phyloP scores from a whole-genome alignment of 495 filamentous ascomycete genomes.

The Penicillium antarcticum region DNA sequence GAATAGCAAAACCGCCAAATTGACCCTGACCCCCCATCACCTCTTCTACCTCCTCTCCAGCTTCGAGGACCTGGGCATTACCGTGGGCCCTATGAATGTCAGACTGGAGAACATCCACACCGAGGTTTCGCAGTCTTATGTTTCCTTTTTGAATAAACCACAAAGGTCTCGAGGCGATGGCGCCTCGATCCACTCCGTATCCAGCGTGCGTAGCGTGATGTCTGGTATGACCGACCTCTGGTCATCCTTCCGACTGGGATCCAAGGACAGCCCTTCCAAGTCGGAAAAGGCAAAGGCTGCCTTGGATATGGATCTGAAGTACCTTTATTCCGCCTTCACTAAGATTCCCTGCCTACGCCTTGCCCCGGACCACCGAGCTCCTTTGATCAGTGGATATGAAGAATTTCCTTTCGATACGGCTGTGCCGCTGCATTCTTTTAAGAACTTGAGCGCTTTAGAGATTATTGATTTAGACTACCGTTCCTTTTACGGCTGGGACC shows the following conservation, averaged over 20 bases:
- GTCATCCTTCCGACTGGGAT: constrained; percentile 79
- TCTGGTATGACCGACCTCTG: constrained; percentile 89
- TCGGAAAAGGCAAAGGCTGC: constrained; percentile 84
- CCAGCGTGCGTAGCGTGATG: constrained; percentile 96
- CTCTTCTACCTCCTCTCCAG: constrained; percentile 93
- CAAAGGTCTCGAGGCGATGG: constrained; percentile 72
- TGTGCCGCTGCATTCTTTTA: constrained; percentile 92
- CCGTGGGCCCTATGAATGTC: constrained; percentile 93
- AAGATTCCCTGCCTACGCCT: constrained; percentile 92
- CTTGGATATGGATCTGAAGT: constrained; percentile 81
- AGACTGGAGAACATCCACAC: constrained; percentile 92
- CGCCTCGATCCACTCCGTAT: constrained; percentile 90
- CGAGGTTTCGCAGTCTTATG: constrained; percentile 82
- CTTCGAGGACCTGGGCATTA: constrained; percentile 87
- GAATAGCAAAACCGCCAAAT: constrained; percentile 80
- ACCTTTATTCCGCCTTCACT: constrained; percentile 96
- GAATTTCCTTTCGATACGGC: constrained; percentile 98
- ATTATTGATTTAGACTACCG: constrained; percentile 94
- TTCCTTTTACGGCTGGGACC: constrained; percentile 96
- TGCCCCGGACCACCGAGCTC: constrained; percentile 83
- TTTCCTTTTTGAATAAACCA: constrained; percentile 86
- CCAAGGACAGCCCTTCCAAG: constrained; percentile 70
- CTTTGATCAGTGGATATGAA: constrained; percentile 87
- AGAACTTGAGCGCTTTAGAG: constrained; percentile 90
- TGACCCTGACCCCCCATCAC: constrained; percentile 95